These are phyloP conservation scores for Heracleum sosnowskyi DNA, from an alignment of 129 eudicot genomes.

Conservation along the genomic window DNA sequence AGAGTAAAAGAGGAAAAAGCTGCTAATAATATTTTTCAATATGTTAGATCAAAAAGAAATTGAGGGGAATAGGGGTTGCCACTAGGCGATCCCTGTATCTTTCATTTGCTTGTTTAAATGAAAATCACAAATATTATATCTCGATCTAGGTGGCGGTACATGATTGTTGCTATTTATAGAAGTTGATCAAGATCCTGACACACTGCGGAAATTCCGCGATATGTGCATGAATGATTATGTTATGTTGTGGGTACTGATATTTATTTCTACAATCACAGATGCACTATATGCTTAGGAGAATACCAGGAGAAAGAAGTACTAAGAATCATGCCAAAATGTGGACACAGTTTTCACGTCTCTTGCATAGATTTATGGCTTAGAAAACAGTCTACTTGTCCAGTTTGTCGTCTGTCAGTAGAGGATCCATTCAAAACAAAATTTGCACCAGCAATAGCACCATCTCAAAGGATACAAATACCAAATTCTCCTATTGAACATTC, in stretches of 20 bases:
- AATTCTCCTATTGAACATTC: slow-evolving; percentile 43
- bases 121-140: too few relatives aligned
- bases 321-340: slow-evolving; percentile 93
- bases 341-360: slow-evolving; percentile 84
- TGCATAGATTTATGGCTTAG: slow-evolving; percentile 89
- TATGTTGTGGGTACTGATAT: background rate
- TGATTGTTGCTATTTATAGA: background rate
- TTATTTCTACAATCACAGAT: slow-evolving; percentile 33
- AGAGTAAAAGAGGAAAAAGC: background rate
- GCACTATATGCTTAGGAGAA: slow-evolving; percentile 81
- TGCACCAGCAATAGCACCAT: slow-evolving; percentile 6
- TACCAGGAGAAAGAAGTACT: slow-evolving; percentile 88
- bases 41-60: background rate
- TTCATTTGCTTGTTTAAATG: background rate
- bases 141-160: background rate
- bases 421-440: slow-evolving; percentile 23
- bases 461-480: slow-evolving; percentile 28
- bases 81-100: background rate
- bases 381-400: slow-evolving; percentile 92
- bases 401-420: slow-evolving; percentile 70
- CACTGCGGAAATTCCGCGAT: background rate
- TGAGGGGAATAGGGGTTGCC: background rate
- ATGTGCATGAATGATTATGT: background rate
- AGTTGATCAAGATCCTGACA: background rate
- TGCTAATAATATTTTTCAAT: background rate